A percentile compares a stretch with the other conserved stretches of the same genome.
Evolutionary conservation across 306 rosid species (phyloP).

Genomic region (Casuarina glauca): DNA sequence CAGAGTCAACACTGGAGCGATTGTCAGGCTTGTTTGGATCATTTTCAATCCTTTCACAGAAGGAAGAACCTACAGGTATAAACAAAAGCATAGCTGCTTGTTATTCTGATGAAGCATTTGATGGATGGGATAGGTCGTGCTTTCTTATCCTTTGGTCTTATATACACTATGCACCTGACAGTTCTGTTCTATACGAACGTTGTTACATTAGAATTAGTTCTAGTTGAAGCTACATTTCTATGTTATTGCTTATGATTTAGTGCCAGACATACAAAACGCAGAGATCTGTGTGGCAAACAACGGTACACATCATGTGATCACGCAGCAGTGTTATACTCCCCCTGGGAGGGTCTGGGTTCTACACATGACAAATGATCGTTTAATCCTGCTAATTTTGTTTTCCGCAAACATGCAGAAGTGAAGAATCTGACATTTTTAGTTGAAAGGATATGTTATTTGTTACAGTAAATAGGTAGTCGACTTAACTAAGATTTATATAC

Average conservation of each 20-base stretch:
- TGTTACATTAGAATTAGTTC: background rate
- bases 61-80: conserved; percentile 75
- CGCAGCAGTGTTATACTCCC: background rate
- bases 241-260: background rate
- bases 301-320: background rate
- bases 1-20: conserved; percentile 78
- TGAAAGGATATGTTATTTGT: background rate
- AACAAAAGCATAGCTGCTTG: background rate
- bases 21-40: conserved; percentile 80
- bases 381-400: background rate
- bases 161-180: conserved; percentile 7
- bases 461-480: background rate
- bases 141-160: background rate
- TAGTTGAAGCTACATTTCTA: background rate
- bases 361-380: background rate
- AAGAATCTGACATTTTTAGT: background rate
- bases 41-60: conserved; percentile 66
- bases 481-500: background rate
- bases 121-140: background rate
- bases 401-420: background rate
- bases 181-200: conserved; percentile 12
- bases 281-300: background rate
- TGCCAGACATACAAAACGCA: too few relatives aligned
- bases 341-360: background rate
- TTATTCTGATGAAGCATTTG: conserved; percentile 8